Evolutionary conservation across 331 rosid species (phyloP).

Genomic region (Acacia pycnantha): DNA sequence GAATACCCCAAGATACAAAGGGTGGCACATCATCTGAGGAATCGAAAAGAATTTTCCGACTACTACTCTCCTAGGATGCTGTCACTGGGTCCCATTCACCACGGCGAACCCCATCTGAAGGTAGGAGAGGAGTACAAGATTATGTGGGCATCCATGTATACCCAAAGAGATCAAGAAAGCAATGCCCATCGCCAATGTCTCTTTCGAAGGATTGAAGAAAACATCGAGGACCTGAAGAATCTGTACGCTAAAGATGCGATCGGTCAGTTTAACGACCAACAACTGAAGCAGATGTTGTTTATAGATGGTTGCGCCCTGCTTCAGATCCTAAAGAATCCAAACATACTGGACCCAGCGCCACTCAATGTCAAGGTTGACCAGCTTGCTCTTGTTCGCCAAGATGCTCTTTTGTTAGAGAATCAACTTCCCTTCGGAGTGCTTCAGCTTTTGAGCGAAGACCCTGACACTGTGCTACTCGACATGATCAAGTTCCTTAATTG

Average conservation of each 20-base stretch:
- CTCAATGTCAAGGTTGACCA: background rate
- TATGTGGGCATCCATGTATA: background rate
- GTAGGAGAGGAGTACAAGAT: background rate
- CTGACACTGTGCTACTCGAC: accelerated
- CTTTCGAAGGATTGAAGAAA: background rate
- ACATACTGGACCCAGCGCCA: background rate
- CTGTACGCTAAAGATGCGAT: background rate
- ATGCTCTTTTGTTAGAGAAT: background rate
- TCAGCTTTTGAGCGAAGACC: background rate
- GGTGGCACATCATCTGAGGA: background rate
- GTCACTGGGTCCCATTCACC: background rate
- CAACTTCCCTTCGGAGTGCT: background rate
- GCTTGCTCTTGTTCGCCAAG: background rate
- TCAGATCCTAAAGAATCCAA: background rate
- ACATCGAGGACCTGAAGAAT: background rate
- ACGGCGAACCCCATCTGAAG: too few relatives aligned
- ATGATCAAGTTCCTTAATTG: background rate
- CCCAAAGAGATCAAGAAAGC: too few relatives aligned
- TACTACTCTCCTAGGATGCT: background rate
- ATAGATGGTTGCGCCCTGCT: background rate
- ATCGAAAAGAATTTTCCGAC: background rate
- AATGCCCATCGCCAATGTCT: background rate
- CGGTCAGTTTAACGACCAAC: background rate
- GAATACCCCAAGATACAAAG: background rate
- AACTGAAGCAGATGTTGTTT: background rate